phyloP scores from a whole-genome alignment of 768 basidiomycete species.

The Podaxis sp. region DNA sequence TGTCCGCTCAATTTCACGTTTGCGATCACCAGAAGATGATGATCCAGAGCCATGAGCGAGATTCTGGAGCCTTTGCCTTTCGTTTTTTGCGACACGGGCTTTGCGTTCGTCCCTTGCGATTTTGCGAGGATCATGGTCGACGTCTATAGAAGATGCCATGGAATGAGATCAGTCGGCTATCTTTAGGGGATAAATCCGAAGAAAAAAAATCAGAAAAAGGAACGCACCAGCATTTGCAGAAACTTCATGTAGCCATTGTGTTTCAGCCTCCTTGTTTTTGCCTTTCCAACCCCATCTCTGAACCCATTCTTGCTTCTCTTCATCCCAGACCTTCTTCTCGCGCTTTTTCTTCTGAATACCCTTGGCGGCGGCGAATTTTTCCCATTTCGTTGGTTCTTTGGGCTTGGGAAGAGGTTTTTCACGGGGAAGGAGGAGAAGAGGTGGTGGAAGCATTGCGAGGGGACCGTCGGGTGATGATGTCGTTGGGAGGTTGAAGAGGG shows the following conservation, averaged over 20 bases:
- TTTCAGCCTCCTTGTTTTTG: constrained; percentile 83
- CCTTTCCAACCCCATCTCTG: constrained; percentile 85
- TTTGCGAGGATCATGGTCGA: constrained; percentile 76
- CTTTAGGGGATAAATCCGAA: neutral
- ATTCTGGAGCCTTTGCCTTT: constrained; percentile 71
- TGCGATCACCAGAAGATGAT: constrained; percentile 42
- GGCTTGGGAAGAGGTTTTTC: constrained; percentile 92
- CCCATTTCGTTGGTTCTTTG: constrained; percentile 95
- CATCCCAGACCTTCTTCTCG: constrained; percentile 88
- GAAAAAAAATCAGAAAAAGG: neutral
- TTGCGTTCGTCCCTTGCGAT: constrained; percentile 77
- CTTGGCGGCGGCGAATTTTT: constrained; percentile 89
- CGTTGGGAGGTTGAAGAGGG: constrained; percentile 82
- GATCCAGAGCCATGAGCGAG: constrained; percentile 46
- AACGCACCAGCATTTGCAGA: constrained; percentile 77
- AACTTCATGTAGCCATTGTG: constrained; percentile 91
- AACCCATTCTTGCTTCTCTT: constrained; percentile 91
- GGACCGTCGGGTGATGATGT: constrained; percentile 75
- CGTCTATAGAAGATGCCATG: constrained; percentile 41
- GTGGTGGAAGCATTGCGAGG: constrained; percentile 74
- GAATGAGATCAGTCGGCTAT: neutral
- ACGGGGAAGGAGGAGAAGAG: constrained; percentile 75
- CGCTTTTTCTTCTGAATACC: constrained; percentile 80
- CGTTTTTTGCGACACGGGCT: constrained; percentile 79
- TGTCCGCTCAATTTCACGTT: constrained; percentile 70